Percentiles rank a stretch among this genome's conserved stretches.
Conservation (phyloP, 768 basidiomycete genomes). For the Lactifluus piperatus region DNA sequence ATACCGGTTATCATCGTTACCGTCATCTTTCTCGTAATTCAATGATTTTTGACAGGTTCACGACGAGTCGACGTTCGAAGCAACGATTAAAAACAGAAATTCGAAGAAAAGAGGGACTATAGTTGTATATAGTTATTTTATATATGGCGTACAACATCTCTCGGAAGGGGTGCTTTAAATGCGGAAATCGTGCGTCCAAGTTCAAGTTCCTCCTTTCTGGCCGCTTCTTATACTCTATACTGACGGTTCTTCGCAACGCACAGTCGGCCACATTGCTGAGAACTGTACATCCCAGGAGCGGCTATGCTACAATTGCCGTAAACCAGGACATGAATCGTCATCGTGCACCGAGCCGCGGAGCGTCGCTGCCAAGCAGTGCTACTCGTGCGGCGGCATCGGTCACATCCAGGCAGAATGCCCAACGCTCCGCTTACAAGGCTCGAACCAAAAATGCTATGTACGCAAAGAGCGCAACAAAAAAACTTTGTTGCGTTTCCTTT, state of each 20-base stretch:
- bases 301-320: slow-evolving; percentile 91
- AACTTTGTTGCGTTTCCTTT: background rate
- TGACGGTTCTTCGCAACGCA: slow-evolving; percentile 14
- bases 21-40: background rate
- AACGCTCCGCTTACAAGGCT: slow-evolving; percentile 60
- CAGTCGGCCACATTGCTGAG: slow-evolving; percentile 91
- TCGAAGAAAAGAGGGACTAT: background rate
- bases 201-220: background rate
- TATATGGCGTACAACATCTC: slow-evolving; percentile 78
- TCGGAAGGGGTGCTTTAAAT: slow-evolving; percentile 89
- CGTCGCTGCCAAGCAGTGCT: slow-evolving; percentile 83
- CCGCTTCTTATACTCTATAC: background rate
- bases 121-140: slow-evolving; percentile 21
- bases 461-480: slow-evolving; percentile 26
- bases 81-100: background rate
- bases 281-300: slow-evolving; percentile 83
- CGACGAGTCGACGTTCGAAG: slow-evolving; percentile 2
- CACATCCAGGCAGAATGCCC: slow-evolving; percentile 86
- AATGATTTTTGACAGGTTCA: background rate
- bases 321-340: slow-evolving; percentile 89
- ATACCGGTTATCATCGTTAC: background rate
- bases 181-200: slow-evolving; percentile 70
- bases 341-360: slow-evolving; percentile 80
- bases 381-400: slow-evolving; percentile 87
- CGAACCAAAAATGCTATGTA: slow-evolving; percentile 80